phyloP scores from a whole-genome alignment of 1,139 yeast genomes.

The Ogataea hybrid region DNA sequence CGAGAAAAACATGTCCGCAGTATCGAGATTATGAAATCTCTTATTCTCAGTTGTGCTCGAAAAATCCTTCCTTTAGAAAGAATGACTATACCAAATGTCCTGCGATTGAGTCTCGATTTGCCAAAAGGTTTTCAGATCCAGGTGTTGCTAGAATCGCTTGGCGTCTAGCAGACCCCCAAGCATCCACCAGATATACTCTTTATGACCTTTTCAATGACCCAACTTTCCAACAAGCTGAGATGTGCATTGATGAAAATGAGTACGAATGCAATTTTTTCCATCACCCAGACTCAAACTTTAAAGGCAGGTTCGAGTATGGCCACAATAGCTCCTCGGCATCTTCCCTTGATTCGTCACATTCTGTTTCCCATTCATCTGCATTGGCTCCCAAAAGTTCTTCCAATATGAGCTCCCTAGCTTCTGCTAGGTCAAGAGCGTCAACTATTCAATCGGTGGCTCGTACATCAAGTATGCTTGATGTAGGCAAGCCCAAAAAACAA shows the following conservation, averaged over 20 bases:
- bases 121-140: slow-evolving; percentile 56
- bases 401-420: slow-evolving; percentile 10
- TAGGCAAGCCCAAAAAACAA: too few relatives aligned
- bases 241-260: slow-evolving; percentile 58
- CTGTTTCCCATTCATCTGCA: not conserved
- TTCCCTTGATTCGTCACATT: slow-evolving; percentile 5
- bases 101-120: slow-evolving; percentile 61
- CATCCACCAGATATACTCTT: slow-evolving; percentile 52
- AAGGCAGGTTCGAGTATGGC: slow-evolving; percentile 24
- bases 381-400: slow-evolving; percentile 8
- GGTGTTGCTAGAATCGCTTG: slow-evolving; percentile 75
- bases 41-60: slow-evolving; percentile 46
- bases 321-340: slow-evolving; percentile 13
- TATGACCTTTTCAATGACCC: slow-evolving; percentile 58
- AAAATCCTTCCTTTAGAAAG: slow-evolving; percentile 54
- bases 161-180: slow-evolving; percentile 69
- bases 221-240: slow-evolving; percentile 60
- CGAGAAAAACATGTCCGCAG: slow-evolving; percentile 44
- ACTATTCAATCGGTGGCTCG: slow-evolving; percentile 12
- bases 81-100: slow-evolving; percentile 37
- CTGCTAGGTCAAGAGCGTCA: slow-evolving; percentile 15
- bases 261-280: slow-evolving; percentile 40
- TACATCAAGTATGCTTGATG: too few relatives aligned
- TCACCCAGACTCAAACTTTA: slow-evolving; percentile 19
- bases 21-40: slow-evolving; percentile 62